Evolutionary conservation across 2,329 filamentous ascomycete species (phyloP), one percentile per base, ranked within the genome.

Genomic region (Fusarium poae): DNA sequence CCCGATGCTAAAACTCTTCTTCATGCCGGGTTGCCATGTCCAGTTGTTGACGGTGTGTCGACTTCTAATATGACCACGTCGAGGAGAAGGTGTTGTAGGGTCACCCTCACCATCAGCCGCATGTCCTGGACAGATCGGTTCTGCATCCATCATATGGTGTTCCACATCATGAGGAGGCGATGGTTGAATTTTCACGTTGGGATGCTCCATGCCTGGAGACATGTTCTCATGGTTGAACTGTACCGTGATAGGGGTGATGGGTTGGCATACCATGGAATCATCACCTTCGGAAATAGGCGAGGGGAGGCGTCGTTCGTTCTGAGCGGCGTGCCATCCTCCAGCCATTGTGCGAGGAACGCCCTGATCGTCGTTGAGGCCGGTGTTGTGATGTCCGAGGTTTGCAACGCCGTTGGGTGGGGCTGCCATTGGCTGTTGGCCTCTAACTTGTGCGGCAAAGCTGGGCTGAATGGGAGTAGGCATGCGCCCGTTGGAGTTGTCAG

Each of bases 1-100:
- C 51, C 92, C 92, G 87, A 94, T 93, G 73, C 90, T 92, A 77
- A 94, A 91, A 65, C 86, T 88, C 76, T 87, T 88, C 79, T 91
- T 91, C 85, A 88, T 88, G 68, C 87, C 86, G 0, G 86, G 86
- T 64, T 88, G 85, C 73, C 83, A 81, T 3, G 87, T 89, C 87
- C 86, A 89, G 57, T 82, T 83, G 74, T 88, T 87, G 57, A 89
- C 78, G 0, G 87, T 89, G 71, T 89, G 87, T 55, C 85, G 84
- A 68, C 85, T 88, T 53, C 87, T 83, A 15, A 83, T 84, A 73
- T 89, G 87, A 13, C 87, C 86, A 72, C 83, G 84, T 35, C 85
- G 80, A 1, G 85, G 83, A 10, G 83, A 85, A 2, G 84, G 80
- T 5, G 83, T 80, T 10, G 77, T 72, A 3, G 79, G 73, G 50